phyloP scores from a whole-genome alignment of 768 basidiomycete species.

The Rhodotorula sphaerocarpa region DNA sequence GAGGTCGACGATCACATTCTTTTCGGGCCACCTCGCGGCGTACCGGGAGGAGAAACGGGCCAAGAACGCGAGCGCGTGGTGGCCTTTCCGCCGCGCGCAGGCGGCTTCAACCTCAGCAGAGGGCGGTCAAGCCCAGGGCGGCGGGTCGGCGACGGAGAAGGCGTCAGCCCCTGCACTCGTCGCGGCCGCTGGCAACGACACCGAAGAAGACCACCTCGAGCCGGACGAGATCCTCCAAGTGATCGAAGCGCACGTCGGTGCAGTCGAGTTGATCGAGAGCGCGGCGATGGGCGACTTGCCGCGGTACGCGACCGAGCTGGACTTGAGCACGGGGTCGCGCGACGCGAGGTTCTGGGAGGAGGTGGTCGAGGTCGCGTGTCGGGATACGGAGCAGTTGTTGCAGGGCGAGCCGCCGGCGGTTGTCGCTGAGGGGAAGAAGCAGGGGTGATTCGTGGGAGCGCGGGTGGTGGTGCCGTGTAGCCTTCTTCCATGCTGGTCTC shows the following conservation, averaged over 20 bases:
- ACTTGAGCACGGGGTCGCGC: neutral
- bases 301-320: neutral
- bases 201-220: conserved; percentile 7
- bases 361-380: conserved; percentile 7
- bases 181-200: no score
- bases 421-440: no score
- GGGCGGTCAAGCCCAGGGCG: no score
- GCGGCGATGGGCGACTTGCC: conserved; percentile 27
- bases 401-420: neutral
- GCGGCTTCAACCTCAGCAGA: no score
- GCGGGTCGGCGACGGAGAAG: no score
- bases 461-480: no score
- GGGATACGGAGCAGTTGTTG: conserved; percentile 10
- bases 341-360: neutral
- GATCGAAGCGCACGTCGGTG: conserved; percentile 13
- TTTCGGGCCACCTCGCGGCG: conserved; percentile 3
- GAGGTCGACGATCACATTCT: conserved; percentile 9
- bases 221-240: conserved; percentile 22
- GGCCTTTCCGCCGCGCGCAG: no score
- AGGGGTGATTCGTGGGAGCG: no score
- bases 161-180: no score
- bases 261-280: conserved; percentile 22
- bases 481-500: no score
- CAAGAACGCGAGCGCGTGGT: neutral
- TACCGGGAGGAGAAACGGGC: neutral